phyloP scores from a whole-genome alignment of 2,329 filamentous ascomycete species.

The Falciphora oryzae region DNA sequence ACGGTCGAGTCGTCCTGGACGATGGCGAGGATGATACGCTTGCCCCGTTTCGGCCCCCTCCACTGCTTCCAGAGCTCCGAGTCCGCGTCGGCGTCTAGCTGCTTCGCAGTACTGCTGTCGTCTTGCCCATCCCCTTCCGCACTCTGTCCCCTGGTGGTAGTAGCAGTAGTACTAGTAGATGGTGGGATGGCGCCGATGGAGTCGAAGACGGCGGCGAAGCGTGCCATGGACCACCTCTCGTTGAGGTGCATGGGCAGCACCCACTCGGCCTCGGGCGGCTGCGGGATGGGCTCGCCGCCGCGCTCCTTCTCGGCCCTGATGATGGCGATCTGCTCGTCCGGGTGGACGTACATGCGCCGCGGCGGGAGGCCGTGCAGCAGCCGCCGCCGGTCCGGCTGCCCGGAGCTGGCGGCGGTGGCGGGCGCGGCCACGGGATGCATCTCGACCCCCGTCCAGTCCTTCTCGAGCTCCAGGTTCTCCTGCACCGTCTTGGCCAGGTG shows the following conservation, averaged over 20 bases:
- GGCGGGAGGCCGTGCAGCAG: constrained; percentile 70
- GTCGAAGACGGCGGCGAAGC: constrained; percentile 67
- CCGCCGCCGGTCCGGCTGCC: constrained; percentile 45
- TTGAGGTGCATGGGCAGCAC: constrained; percentile 66
- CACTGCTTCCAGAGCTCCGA: constrained; percentile 32
- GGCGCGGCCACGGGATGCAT: constrained; percentile 40
- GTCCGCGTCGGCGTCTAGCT: constrained; percentile 16
- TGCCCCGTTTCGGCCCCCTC: constrained; percentile 44
- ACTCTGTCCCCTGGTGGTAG: constrained; percentile 6
- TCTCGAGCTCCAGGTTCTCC: constrained; percentile 68
- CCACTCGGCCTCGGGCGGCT: constrained; percentile 63
- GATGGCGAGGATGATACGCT: constrained; percentile 68
- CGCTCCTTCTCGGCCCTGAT: constrained; percentile 53
- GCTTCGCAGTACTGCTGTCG: constrained; percentile 10
- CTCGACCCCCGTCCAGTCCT: constrained; percentile 63
- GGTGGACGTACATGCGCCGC: constrained; percentile 68
- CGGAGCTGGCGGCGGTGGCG: constrained; percentile 18
- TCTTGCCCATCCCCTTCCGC: constrained; percentile 13
- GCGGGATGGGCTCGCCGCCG: constrained; percentile 38
- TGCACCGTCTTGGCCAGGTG: constrained; percentile 54
- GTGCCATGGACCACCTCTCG: constrained; percentile 65
- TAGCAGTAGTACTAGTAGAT: too few species aligned
- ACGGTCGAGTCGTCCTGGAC: constrained; percentile 77
- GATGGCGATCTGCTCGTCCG: constrained; percentile 73
- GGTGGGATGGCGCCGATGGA: constrained; percentile 43